Evolutionary conservation across 148 eudicot genomes (phyloP).

Genomic region (Chenopodium formosanum): DNA sequence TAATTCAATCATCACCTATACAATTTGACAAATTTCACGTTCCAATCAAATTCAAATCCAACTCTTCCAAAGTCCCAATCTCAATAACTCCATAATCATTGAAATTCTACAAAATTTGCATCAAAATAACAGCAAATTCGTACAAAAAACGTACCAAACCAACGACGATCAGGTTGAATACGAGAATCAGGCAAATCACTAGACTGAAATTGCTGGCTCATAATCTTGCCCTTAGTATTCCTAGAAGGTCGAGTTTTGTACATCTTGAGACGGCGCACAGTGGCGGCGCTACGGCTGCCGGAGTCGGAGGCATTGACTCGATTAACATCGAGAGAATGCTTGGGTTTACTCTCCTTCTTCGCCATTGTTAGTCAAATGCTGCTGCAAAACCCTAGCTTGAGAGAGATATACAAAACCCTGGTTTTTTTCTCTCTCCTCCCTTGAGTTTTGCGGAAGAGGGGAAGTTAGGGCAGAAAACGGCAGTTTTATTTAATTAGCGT

Average conservation of each 20-base stretch:
- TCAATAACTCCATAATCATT: too few species aligned
- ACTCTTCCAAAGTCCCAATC: too few species aligned
- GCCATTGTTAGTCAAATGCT: constrained; percentile 35
- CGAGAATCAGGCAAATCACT: constrained; percentile 75
- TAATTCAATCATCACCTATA: background rate
- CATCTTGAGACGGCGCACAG: constrained; percentile 95
- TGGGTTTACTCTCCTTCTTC: constrained; percentile 72
- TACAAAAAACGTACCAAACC: constrained; percentile 58
- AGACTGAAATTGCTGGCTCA: constrained; percentile 58
- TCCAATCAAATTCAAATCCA: background rate
- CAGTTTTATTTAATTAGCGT: too few species aligned
- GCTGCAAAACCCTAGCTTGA: background rate
- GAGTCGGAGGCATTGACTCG: constrained; percentile 35
- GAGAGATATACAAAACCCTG: background rate
- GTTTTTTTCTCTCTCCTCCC: too few species aligned
- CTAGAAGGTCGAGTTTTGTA: constrained; percentile 70
- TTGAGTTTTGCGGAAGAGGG: background rate
- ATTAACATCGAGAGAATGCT: constrained; percentile 80
- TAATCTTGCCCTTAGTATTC: constrained; percentile 46
- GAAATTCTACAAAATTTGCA: background rate
- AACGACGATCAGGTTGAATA: constrained; percentile 88
- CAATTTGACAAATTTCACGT: background rate
- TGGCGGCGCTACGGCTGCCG: constrained; percentile 70
- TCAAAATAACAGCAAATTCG: background rate
- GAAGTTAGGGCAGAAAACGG: too few species aligned